These are phyloP conservation scores for Suillus weaverae DNA, from an alignment of 768 basidiomycete genomes.

Conservation along the genomic window DNA sequence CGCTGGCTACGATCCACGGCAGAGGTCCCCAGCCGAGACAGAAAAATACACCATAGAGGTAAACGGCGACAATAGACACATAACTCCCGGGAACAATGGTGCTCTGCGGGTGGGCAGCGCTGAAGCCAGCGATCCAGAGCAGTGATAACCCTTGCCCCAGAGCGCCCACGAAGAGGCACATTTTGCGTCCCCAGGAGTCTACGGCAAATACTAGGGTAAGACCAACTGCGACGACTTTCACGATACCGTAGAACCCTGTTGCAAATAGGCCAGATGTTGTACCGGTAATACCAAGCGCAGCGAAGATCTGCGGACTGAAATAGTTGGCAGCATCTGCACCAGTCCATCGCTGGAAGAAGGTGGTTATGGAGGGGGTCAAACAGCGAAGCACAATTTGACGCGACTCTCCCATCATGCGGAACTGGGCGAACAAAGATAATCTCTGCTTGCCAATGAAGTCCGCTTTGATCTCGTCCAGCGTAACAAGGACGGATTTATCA, in stretches of 20 bases:
- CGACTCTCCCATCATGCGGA: conserved; percentile 45
- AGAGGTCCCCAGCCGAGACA: conserved; percentile 42
- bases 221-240: conserved; percentile 43
- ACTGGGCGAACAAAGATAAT: conserved; percentile 35
- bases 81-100: conserved; percentile 40
- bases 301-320: conserved; percentile 53
- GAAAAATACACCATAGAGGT: conserved; percentile 48
- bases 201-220: conserved; percentile 46
- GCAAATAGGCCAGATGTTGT: conserved; percentile 46
- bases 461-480: conserved; percentile 48
- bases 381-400: conserved; percentile 43
- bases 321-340: conserved; percentile 59
- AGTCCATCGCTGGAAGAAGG: conserved; percentile 51
- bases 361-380: conserved; percentile 46
- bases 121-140: conserved; percentile 47
- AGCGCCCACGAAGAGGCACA: conserved; percentile 48
- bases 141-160: conserved; percentile 48
- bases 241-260: conserved; percentile 44
- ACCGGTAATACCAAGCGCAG: conserved; percentile 45
- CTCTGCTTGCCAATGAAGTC: conserved; percentile 46
- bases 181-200: conserved; percentile 49
- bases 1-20: conserved; percentile 31
- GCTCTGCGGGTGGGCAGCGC: conserved; percentile 32
- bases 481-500: conserved; percentile 36
- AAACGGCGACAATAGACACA: conserved; percentile 45